A percentile compares a stretch with the other conserved stretches of the same genome.
Evolutionary conservation across 257 asterid genomes (phyloP).

Genomic region (Capsicum chinense): DNA sequence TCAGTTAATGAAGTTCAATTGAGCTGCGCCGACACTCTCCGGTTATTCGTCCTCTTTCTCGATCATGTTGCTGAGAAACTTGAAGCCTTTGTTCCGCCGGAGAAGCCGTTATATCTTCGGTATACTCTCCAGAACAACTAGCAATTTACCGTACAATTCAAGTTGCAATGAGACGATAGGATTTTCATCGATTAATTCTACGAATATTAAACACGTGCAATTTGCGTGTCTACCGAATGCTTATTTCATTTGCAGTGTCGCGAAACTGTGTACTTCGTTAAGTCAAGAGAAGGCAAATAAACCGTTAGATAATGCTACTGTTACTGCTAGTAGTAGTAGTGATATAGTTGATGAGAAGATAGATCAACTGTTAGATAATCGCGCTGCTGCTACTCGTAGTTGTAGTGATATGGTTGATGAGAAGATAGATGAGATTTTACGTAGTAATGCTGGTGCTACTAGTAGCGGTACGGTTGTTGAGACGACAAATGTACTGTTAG

Average conservation of each 20-base stretch:
- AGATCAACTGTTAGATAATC: slow-evolving; percentile 35
- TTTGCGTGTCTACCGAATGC: not conserved
- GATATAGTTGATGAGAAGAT: slow-evolving; percentile 27
- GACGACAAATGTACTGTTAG: slow-evolving; percentile 33
- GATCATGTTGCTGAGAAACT: not conserved
- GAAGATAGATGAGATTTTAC: slow-evolving; percentile 28
- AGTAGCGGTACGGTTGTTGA: slow-evolving; percentile 21
- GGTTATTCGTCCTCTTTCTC: not conserved
- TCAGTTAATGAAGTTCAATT: not conserved
- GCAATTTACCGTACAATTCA: not conserved
- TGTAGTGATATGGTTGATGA: slow-evolving; percentile 47
- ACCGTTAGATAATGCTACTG: slow-evolving; percentile 39
- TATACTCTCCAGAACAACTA: not conserved
- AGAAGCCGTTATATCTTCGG: not conserved
- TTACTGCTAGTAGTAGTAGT: slow-evolving; percentile 25
- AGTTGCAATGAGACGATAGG: not conserved
- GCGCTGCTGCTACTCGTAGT: slow-evolving; percentile 29
- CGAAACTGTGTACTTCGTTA: slow-evolving; percentile 46
- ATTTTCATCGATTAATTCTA: not conserved
- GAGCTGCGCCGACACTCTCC: not conserved
- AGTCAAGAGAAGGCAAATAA: slow-evolving; percentile 40
- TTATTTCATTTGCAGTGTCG: not conserved
- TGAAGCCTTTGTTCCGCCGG: not conserved
- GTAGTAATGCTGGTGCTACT: slow-evolving; percentile 26
- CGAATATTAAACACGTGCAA: not conserved